These are phyloP conservation scores for Teunomyces pallodes DNA, from an alignment of 805 yeast species.

Conservation along the genomic window DNA sequence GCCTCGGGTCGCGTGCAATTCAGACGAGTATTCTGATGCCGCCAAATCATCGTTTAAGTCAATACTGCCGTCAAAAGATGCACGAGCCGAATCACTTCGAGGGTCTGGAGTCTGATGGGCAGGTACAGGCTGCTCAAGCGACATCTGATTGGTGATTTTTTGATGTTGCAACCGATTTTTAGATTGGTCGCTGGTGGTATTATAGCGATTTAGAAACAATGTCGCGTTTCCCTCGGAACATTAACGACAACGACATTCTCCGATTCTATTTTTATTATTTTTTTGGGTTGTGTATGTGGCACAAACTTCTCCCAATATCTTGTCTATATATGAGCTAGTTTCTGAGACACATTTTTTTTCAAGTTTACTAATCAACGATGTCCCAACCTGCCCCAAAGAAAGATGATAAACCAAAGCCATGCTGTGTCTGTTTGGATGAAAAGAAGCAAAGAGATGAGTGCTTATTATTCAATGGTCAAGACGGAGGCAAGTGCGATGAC, in stretches of 20 bases:
- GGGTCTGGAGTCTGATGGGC: background rate
- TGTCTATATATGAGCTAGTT: no score
- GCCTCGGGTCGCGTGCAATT: conserved; percentile 12
- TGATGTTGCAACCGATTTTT: conserved; percentile 1
- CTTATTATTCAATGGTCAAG: conserved; percentile 76
- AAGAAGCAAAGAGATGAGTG: conserved; percentile 86
- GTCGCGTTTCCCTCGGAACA: background rate
- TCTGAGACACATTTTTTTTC: background rate
- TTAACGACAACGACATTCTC: background rate
- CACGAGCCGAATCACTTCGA: conserved; percentile 7
- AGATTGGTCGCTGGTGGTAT: background rate
- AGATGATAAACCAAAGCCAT: conserved; percentile 77
- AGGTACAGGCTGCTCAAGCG: background rate
- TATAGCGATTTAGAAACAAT: background rate
- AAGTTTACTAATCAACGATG: background rate
- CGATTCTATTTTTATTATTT: background rate
- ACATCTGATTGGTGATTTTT: background rate
- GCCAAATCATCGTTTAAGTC: conserved; percentile 36
- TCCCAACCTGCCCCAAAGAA: conserved; percentile 8
- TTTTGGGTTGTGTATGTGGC: background rate
- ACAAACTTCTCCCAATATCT: no score
- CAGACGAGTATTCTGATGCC: conserved; percentile 22
- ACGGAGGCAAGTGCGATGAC: conserved; percentile 74
- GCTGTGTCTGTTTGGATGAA: conserved; percentile 91
- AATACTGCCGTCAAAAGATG: conserved; percentile 21